A percentile compares a stretch with the other conserved stretches of the same genome.
phyloP scores from a whole-genome alignment of 148 eudicot genomes.

The Vaccinium myrtillus region DNA sequence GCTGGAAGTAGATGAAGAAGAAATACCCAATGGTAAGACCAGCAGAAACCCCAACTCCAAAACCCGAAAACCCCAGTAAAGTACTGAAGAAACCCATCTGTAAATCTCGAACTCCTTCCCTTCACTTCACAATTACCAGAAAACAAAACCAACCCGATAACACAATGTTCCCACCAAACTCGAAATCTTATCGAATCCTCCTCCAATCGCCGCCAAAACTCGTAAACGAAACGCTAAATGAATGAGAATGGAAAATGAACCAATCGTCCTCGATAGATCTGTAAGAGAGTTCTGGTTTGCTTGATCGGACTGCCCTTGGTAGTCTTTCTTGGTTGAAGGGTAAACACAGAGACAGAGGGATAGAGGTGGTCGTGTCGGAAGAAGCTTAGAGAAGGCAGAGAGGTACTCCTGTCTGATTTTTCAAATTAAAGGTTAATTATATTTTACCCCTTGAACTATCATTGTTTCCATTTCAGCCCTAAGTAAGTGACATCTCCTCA shows the following conservation, averaged over 20 bases:
- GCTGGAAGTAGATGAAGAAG: slow-evolving; percentile 65
- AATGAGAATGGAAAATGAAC: not conserved
- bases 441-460: not conserved
- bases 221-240: not conserved
- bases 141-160: not conserved
- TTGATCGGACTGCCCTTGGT: not conserved
- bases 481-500: not conserved
- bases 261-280: not conserved
- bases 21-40: slow-evolving; percentile 75
- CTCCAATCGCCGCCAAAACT: not conserved
- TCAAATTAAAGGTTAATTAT: not conserved
- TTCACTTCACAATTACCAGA: slow-evolving; percentile 7
- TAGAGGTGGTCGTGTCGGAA: not conserved
- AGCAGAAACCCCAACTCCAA: slow-evolving; percentile 64
- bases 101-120: not conserved
- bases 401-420: not conserved
- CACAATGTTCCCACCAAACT: not conserved
- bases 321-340: not conserved
- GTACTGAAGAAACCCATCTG: slow-evolving; percentile 69
- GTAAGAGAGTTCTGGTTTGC: too few species aligned
- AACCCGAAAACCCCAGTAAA: slow-evolving; percentile 64
- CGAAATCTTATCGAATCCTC: not conserved
- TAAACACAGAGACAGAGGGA: not conserved
- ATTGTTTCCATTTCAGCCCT: not conserved
- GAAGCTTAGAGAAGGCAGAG: not conserved